Evolutionary conservation across 768 basidiomycete species (phyloP).

Genomic region (Tephrocybe sp.): DNA sequence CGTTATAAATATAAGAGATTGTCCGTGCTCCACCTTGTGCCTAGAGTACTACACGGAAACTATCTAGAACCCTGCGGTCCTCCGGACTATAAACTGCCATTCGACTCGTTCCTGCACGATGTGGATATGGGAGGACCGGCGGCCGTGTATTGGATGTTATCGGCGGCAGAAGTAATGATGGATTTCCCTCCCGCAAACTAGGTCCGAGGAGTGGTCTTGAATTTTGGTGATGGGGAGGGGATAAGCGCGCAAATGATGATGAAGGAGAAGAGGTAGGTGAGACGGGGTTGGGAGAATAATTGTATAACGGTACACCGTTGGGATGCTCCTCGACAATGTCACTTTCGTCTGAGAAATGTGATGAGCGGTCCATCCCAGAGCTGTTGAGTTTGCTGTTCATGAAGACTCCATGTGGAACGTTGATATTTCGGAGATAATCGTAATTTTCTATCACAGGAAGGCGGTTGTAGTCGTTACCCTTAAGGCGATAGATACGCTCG

Average conservation of each 20-base stretch:
- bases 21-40: slow-evolving; percentile 1
- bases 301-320: slow-evolving; percentile 18
- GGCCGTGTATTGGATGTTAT: slow-evolving; percentile 10
- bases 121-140: slow-evolving; percentile 24
- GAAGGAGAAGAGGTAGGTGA: slow-evolving; percentile 18
- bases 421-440: slow-evolving; percentile 67
- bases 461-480: slow-evolving; percentile 69
- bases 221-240: slow-evolving; percentile 14
- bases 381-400: slow-evolving; percentile 61
- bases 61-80: slow-evolving; percentile 57
- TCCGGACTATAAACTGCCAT: slow-evolving; percentile 41
- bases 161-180: slow-evolving; percentile 20
- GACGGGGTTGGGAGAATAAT: slow-evolving; percentile 15
- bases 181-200: not conserved
- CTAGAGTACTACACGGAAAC: slow-evolving; percentile 54
- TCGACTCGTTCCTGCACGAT: slow-evolving; percentile 21
- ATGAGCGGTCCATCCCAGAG: slow-evolving; percentile 40
- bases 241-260: slow-evolving; percentile 13
- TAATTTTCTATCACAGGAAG: slow-evolving; percentile 77
- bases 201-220: slow-evolving; percentile 7
- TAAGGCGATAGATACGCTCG: slow-evolving; percentile 1
- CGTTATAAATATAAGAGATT: too few species aligned
- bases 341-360: slow-evolving; percentile 47
- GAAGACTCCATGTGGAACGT: slow-evolving; percentile 72
- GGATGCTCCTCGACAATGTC: slow-evolving; percentile 36